These are phyloP conservation scores for Paecilomyces dactylethromorphus DNA, from an alignment of 2,329 filamentous ascomycete genomes.

Conservation along the genomic window DNA sequence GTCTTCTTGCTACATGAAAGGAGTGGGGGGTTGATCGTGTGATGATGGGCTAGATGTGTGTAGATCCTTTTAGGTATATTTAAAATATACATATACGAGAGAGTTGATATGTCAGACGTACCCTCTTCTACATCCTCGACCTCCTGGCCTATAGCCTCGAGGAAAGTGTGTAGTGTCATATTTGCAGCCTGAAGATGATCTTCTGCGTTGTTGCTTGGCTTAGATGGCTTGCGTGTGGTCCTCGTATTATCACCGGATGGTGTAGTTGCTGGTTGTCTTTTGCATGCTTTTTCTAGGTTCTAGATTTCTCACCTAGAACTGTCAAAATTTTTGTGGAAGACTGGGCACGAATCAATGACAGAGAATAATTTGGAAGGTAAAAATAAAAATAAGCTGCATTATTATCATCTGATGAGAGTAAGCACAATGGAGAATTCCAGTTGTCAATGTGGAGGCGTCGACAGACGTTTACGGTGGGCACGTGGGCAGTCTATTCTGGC, in stretches of 20 bases:
- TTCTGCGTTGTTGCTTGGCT: not conserved
- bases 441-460: not conserved
- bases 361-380: not conserved
- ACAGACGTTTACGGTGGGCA: not conserved
- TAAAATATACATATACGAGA: not conserved
- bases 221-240: not conserved
- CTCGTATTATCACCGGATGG: not conserved
- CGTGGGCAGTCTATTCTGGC: not conserved
- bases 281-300: not conserved
- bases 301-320: too few species aligned
- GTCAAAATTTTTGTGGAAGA: not conserved
- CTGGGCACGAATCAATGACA: not conserved
- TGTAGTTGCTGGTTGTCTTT: not conserved
- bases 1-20: not conserved
- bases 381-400: not conserved
- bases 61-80: too few species aligned
- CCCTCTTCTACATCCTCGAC: slow-evolving; percentile 14
- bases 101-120: not conserved
- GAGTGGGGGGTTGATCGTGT: not conserved
- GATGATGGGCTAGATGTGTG: not conserved
- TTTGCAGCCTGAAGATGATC: not conserved
- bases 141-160: slow-evolving; percentile 13
- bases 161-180: slow-evolving; percentile 16
- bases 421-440: not conserved
- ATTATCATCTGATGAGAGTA: not conserved